Evolutionary conservation across 2,329 filamentous ascomycete species (phyloP).

Genomic region (Ceratocystiopsis sp.): DNA sequence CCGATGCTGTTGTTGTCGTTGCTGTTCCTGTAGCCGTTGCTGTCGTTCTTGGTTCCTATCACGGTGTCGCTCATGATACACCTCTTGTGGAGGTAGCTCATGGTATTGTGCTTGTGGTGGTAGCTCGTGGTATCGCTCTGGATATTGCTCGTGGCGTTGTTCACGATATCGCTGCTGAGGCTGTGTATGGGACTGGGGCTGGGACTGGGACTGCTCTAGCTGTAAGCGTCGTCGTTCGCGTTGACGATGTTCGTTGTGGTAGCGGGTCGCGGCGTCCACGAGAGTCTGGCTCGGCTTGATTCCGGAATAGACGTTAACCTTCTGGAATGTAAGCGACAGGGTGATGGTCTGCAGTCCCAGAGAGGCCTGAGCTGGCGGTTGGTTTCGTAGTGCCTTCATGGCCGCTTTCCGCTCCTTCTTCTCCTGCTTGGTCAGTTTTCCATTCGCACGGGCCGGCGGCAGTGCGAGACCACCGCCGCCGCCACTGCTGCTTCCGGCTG

Average conservation of each 20-base stretch:
- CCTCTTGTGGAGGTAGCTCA: too few species aligned
- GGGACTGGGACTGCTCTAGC: not conserved
- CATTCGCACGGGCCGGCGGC: not conserved
- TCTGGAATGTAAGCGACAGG: constrained; percentile 59
- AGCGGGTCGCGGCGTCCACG: constrained; percentile 37
- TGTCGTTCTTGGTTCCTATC: too few species aligned
- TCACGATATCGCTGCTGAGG: constrained; percentile 1
- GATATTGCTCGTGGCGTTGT: not conserved
- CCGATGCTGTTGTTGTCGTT: not conserved
- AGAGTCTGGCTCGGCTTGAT: constrained; percentile 67
- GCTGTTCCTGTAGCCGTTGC: not conserved
- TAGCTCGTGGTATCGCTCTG: too few species aligned
- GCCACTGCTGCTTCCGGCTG: too few species aligned
- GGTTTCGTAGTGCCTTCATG: constrained; percentile 16
- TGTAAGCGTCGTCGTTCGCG: constrained; percentile 1
- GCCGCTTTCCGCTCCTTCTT: constrained; percentile 6
- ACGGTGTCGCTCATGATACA: too few species aligned
- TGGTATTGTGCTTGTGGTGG: too few species aligned
- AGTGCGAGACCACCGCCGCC: not conserved
- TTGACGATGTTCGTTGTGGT: constrained; percentile 3
- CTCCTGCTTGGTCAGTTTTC: not conserved
- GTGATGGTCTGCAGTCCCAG: constrained; percentile 50
- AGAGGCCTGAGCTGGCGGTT: too few species aligned
- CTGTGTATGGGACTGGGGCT: not conserved
- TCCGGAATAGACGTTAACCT: constrained; percentile 69